Base-by-base conservation (phyloP, 2,329 filamentous ascomycete genomes). In the Neophaeococcomyces aloes region DNA sequence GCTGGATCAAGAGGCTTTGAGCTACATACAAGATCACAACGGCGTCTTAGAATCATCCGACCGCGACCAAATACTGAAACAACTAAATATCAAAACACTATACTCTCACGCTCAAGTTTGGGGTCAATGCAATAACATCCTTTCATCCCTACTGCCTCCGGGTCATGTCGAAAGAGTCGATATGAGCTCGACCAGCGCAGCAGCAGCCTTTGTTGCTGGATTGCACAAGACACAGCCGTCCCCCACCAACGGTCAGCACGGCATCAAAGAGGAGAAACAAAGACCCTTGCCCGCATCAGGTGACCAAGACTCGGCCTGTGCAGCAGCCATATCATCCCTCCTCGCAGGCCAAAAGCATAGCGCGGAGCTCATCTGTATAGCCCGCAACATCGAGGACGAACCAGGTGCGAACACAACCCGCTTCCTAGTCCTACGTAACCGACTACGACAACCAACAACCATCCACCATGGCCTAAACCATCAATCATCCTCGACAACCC, bases 91-190 rank as follows among this genome's bases (percentile, higher is more conserved):
- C 56, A 75, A 72, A 54, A 81, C 81, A 57, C 65, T 98, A 31
- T 94, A 94, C 67, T 91, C 86, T 18, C 91, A 98, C 64, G 88
- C 89, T 7, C 91, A 98, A 65, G 91, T 87, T 21, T 94, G 91
- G 71, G 87, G 87, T 19, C 91, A 98, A 66, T 95, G 88, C 64
- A 79, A 79, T 34, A 63, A 59, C 7, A 94, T 94, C 63, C 74
- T 95, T 19, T 69, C 72, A 15, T 18, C 35, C 19, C 44, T 49
- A 30, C 47, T 56, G 40, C 44, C 50, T 11, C 45, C 48, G 8
- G 43, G 41, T 10, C 21, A 47, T n/a, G 51, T 49, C 27, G 86
- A 94, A 65, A 74, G 80, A 41, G 76, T 89, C 47, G 88, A 96
- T 59, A 81, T 86, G 33, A 83, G 79, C 48, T 91, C 83, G 21